Percentiles rank a stretch among this genome's conserved stretches.
These are phyloP conservation scores for Phytopythium mirpurense DNA, from an alignment of 352 stramenopile species.

Conservation along the genomic window DNA sequence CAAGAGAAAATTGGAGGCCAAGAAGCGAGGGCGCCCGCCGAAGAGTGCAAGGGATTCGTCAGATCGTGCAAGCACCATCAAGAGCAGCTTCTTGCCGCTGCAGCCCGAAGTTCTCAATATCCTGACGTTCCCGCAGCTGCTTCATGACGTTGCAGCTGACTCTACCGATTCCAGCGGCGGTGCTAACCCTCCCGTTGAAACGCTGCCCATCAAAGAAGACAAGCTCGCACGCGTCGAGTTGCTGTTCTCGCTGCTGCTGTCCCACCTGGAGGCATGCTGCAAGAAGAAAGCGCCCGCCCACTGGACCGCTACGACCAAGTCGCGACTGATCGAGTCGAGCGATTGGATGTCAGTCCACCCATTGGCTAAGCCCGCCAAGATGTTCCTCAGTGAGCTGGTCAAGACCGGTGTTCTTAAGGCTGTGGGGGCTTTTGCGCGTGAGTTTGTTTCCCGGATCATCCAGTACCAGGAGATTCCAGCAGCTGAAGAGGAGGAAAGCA, in stretches of 20 bases:
- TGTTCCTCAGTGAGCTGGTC: not conserved
- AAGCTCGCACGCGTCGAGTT: constrained; percentile 2
- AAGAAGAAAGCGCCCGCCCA: constrained; percentile 1
- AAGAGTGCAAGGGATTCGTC: constrained; percentile 14
- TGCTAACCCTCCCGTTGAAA: not conserved
- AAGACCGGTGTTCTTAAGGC: not conserved
- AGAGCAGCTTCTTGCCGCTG: constrained; percentile 25
- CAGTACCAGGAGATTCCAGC: not conserved
- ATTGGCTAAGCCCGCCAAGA: not conserved
- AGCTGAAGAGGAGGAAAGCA: not conserved
- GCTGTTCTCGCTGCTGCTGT: not conserved
- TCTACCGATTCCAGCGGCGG: not conserved
- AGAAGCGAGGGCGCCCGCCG: constrained; percentile 19
- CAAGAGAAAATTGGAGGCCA: constrained; percentile 12
- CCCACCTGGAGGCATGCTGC: constrained; percentile 2
- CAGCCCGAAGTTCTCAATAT: constrained; percentile 29
- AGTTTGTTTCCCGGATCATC: not conserved
- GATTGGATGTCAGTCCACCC: not conserved
- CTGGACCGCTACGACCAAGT: not conserved
- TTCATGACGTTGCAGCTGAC: constrained; percentile 1
- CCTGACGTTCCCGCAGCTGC: constrained; percentile 15
- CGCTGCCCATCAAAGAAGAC: constrained; percentile 6
- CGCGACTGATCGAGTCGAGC: not conserved
- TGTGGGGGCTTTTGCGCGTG: not conserved
- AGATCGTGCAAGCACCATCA: constrained; percentile 18